Base-by-base conservation (phyloP, 345 rosid species). In the Melastoma malabathricum region DNA sequence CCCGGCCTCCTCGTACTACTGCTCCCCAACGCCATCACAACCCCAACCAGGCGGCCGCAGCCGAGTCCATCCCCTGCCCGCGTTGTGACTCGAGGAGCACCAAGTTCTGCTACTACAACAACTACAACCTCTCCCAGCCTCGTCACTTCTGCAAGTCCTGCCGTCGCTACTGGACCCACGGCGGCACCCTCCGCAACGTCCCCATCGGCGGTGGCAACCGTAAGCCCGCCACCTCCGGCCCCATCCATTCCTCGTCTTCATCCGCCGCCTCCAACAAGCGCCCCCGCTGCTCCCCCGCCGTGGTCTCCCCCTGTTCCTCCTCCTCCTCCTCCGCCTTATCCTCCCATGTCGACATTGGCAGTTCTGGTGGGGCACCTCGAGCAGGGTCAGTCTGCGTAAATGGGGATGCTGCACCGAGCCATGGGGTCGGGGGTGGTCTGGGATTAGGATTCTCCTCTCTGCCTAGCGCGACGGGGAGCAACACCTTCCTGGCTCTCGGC, bases 151-250 rank as follows among this genome's bases (percentile, higher is more conserved):
- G 86, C 75, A 76, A 80, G 68, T 47, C 68, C 7, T 76, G 86
- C 62, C 82, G 86, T 52, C 86, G 86, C 10, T 80, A 76, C 78
- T 80, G 86, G 86, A 80, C 86, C 17, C 76, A 76, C 2, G 86
- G 86, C 15, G 86, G 86, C 25, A 66, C 86, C 38, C 86, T 80
- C 51, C 86, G 86, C 15, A 70, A 76, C 55, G 75, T 80, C 44
- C 86, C 86, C 15, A 59, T 80, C 39, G 86, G 86, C 18, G 86
- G 86, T 6, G 78, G 80, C 12, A 69, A 78, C 54, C 82, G 86
- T 52, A 80, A 76, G 70, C 61, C 52, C 56, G 9, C 55, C 48
- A 15, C 51, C 63, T 60, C 82, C 41, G 43, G 15, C 47, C 43
- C 59, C 50, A 63, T 80, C 50, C 74, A 66, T 6, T 10, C 73